A percentile compares a stretch with the other conserved stretches of the same genome.
These are phyloP conservation scores for Sabuloglossum arenarium DNA, from an alignment of 495 filamentous ascomycete genomes.

Conservation along the genomic window DNA sequence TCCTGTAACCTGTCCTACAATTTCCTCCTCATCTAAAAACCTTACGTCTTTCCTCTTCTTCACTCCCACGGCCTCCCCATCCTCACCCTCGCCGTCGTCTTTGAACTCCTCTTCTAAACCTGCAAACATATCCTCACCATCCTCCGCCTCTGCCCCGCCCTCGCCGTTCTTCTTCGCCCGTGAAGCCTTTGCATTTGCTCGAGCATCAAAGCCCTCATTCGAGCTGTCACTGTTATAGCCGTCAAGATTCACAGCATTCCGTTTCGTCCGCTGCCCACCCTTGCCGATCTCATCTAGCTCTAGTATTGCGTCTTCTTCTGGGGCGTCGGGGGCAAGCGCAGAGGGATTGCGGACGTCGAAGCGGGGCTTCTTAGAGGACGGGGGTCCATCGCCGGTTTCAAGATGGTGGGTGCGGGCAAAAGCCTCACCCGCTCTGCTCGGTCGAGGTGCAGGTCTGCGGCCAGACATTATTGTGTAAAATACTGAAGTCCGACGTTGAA, in stretches of 20 bases:
- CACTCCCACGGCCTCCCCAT: conserved; percentile 28
- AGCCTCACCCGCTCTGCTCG: conserved; percentile 64
- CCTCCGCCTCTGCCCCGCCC: conserved; percentile 36
- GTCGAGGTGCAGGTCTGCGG: conserved; percentile 41
- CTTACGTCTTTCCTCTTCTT: conserved; percentile 53
- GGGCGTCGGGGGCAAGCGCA: conserved; percentile 56
- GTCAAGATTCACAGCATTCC: conserved; percentile 83
- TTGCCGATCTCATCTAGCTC: conserved; percentile 86
- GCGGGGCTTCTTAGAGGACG: conserved; percentile 60
- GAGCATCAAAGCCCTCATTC: conserved; percentile 66
- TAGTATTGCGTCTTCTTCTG: conserved; percentile 59
- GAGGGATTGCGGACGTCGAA: conserved; percentile 94
- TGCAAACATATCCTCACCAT: conserved; percentile 83
- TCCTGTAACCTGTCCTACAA: conserved; percentile 62
- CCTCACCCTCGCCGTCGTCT: conserved; percentile 28
- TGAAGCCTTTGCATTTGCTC: conserved; percentile 37
- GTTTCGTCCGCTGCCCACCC: conserved; percentile 55
- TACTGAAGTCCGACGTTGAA: neutral
- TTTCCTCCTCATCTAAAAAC: conserved; percentile 55
- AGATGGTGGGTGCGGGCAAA: conserved; percentile 50
- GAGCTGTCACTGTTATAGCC: conserved; percentile 93
- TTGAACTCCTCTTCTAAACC: conserved; percentile 41
- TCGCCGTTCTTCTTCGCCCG: conserved; percentile 19
- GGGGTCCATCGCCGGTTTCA: conserved; percentile 17
- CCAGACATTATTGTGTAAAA: conserved; percentile 30